Conservation (phyloP, 345 rosid species). For the Dipteronia dyeriana region DNA sequence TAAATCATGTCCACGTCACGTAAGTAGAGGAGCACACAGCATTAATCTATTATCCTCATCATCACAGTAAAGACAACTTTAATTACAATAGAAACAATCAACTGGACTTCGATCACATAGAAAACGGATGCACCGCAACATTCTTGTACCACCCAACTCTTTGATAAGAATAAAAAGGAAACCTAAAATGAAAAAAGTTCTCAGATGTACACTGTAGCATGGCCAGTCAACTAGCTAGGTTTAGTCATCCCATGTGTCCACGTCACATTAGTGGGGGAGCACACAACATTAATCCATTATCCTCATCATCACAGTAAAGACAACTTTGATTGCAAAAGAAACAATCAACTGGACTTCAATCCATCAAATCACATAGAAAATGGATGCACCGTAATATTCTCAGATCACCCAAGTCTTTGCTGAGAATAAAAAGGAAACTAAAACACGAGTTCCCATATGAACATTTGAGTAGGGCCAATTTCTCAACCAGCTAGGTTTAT, state of each 20-base stretch:
- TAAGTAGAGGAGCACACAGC: background rate
- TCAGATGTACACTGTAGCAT: too few relatives aligned
- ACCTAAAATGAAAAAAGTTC: background rate
- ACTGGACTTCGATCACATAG: background rate
- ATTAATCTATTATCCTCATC: background rate
- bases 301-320: background rate
- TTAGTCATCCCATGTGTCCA: background rate
- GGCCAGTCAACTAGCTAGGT: background rate
- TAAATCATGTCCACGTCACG: conserved; percentile 16
- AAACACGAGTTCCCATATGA: background rate
- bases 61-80: background rate
- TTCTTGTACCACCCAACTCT: background rate
- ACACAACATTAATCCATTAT: background rate
- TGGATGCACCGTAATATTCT: conserved; percentile 5
- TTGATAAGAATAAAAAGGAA: background rate
- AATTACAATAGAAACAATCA: background rate
- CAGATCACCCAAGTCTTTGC: too few relatives aligned
- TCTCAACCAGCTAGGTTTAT: too few relatives aligned
- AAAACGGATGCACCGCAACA: background rate
- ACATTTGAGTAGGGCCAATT: too few relatives aligned
- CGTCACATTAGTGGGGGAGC: too few relatives aligned
- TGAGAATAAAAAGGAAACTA: background rate
- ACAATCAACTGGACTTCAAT: background rate
- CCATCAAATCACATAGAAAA: background rate
- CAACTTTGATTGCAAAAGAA: background rate